phyloP scores from a whole-genome alignment of 345 rosid species.

The Eucalyptus curtisii region DNA sequence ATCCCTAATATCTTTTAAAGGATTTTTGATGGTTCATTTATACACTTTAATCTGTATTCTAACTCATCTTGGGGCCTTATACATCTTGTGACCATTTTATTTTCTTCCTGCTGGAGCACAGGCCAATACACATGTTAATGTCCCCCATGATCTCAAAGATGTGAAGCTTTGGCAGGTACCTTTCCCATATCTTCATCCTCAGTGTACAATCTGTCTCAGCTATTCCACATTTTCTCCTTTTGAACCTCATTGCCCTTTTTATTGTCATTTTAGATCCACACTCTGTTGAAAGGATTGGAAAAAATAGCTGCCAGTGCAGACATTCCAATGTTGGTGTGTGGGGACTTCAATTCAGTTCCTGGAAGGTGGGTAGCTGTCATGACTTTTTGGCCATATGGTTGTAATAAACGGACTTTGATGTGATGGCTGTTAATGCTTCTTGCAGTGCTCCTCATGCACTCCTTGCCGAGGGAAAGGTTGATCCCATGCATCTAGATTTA shows the following conservation, averaged over 20 bases:
- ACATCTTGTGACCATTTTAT: neutral
- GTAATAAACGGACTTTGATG: neutral
- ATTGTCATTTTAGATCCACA: slow-evolving; percentile 4
- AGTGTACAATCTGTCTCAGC: neutral
- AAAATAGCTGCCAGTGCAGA: slow-evolving; percentile 16
- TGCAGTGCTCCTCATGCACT: slow-evolving; percentile 93
- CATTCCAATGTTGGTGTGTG: slow-evolving; percentile 26
- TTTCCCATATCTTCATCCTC: neutral
- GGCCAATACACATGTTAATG: slow-evolving; percentile 96
- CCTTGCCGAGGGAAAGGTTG: slow-evolving; percentile 94
- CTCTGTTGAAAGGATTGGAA: slow-evolving; percentile 18
- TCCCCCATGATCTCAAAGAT: slow-evolving; percentile 80
- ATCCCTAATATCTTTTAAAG: neutral
- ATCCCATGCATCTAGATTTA: slow-evolving; percentile 73
- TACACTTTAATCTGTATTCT: neutral
- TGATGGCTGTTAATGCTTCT: neutral
- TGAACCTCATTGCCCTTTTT: neutral
- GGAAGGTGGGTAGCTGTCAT: slow-evolving; percentile 21
- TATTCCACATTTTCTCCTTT: neutral
- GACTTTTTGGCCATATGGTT: neutral
- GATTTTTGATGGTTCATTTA: neutral
- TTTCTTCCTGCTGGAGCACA: slow-evolving; percentile 9
- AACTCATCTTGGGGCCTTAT: neutral
- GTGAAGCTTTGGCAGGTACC: slow-evolving; percentile 98
- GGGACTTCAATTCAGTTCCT: slow-evolving; percentile 26